phyloP scores from a whole-genome alignment of 495 filamentous ascomycete species.

The Parathielavia hyrcaniae region DNA sequence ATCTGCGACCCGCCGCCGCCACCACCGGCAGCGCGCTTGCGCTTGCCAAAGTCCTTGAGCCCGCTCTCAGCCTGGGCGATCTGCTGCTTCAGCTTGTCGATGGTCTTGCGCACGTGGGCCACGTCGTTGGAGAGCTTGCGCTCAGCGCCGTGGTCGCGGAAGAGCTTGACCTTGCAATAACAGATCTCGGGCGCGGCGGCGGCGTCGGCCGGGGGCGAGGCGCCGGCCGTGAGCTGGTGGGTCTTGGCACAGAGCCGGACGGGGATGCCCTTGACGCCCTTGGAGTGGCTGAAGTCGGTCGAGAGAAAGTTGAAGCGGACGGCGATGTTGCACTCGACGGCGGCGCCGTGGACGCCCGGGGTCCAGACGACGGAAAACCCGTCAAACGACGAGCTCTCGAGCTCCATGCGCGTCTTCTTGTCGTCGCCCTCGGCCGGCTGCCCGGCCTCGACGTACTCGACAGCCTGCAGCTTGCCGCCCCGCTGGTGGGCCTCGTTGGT shows the following conservation, averaged over 20 bases:
- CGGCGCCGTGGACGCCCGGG: constrained; percentile 50
- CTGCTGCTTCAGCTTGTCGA: constrained; percentile 90
- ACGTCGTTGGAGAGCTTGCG: constrained; percentile 91
- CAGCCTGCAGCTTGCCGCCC: constrained; percentile 79
- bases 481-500: constrained; percentile 84
- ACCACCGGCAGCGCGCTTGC: constrained; percentile 78
- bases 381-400: constrained; percentile 81
- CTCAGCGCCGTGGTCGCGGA: constrained; percentile 93
- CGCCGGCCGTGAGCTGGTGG: constrained; percentile 49
- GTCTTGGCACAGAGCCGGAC: constrained; percentile 91
- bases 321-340: constrained; percentile 68
- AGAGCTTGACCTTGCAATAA: constrained; percentile 94
- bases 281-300: constrained; percentile 96
- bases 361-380: constrained; percentile 89
- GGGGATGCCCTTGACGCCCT: constrained; percentile 94
- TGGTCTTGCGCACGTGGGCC: constrained; percentile 87
- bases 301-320: constrained; percentile 97
- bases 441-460: constrained; percentile 81
- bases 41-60: constrained; percentile 79
- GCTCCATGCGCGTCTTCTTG: constrained; percentile 64
- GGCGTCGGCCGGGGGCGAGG: constrained; percentile 35
- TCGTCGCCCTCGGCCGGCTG: constrained; percentile 64
- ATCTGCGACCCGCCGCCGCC: constrained; percentile 48
- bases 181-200: constrained; percentile 59
- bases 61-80: constrained; percentile 83